Evolutionary conservation across 1,284 basidiomycete genomes (phyloP).

Genomic region (Sporisorium exsertum): DNA sequence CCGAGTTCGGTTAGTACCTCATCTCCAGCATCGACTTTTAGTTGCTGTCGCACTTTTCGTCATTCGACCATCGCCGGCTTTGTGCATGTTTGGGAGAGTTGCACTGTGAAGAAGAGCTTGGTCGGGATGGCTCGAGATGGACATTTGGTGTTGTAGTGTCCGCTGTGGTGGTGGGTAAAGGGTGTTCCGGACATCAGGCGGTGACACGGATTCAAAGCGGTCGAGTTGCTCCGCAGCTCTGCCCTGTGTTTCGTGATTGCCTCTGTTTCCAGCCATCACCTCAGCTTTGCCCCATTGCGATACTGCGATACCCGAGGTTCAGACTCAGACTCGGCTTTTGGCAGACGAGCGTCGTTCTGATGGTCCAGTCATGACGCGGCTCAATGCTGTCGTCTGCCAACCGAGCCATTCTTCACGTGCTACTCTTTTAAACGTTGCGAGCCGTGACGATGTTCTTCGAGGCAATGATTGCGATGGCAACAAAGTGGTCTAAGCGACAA

Average conservation of each 20-base stretch:
- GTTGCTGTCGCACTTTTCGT: neutral
- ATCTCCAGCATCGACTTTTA: neutral
- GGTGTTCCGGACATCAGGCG: neutral
- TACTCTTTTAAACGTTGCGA: neutral
- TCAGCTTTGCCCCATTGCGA: neutral
- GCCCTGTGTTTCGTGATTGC: neutral
- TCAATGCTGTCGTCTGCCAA: neutral
- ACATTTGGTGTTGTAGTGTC: neutral
- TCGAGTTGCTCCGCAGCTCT: neutral
- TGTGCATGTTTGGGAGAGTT: neutral
- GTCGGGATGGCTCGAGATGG: neutral
- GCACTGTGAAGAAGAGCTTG: neutral
- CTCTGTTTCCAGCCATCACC: neutral
- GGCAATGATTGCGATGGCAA: neutral
- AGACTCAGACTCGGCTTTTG: neutral
- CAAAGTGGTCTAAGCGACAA: neutral
- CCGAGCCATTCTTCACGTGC: neutral
- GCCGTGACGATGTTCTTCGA: neutral
- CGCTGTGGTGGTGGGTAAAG: neutral
- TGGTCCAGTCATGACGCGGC: neutral
- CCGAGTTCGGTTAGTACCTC: constrained; percentile 82
- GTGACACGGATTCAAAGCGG: neutral
- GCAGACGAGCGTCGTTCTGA: neutral
- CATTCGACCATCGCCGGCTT: constrained; percentile 1
- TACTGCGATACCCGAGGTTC: neutral